Conservation (phyloP, 805 yeast species). For the Myxozyma monticola region DNA sequence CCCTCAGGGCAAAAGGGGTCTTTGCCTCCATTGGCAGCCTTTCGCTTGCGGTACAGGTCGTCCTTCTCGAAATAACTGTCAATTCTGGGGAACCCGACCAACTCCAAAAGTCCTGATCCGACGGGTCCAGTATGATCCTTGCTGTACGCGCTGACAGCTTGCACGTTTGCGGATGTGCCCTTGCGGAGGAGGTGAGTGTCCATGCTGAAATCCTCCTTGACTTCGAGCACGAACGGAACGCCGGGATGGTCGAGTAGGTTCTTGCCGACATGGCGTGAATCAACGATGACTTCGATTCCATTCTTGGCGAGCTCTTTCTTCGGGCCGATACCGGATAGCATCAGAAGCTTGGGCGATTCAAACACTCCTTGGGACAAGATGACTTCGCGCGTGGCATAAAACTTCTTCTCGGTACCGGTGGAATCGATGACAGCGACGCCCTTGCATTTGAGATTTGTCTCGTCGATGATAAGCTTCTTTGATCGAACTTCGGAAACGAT, state of each 20-base stretch:
- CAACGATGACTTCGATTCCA: slow-evolving; percentile 36
- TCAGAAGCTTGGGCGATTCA: slow-evolving; percentile 39
- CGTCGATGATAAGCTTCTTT: slow-evolving; percentile 34
- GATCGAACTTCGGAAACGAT: slow-evolving; percentile 37
- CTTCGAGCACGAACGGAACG: slow-evolving; percentile 35
- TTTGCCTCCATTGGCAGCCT: slow-evolving; percentile 36
- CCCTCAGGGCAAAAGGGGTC: slow-evolving; percentile 38
- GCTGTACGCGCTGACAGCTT: slow-evolving; percentile 28
- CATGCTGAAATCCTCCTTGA: slow-evolving; percentile 34
- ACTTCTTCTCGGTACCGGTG: slow-evolving; percentile 33
- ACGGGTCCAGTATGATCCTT: slow-evolving; percentile 32
- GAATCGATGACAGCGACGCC: slow-evolving; percentile 36
- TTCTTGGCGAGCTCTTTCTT: slow-evolving; percentile 35
- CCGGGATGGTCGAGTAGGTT: slow-evolving; percentile 41
- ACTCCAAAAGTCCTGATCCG: slow-evolving; percentile 33
- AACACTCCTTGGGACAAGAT: slow-evolving; percentile 39
- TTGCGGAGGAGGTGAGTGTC: slow-evolving; percentile 33
- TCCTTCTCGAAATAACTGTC: no score
- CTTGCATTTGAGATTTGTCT: slow-evolving; percentile 27
- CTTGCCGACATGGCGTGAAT: slow-evolving; percentile 40
- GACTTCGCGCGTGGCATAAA: slow-evolving; percentile 36
- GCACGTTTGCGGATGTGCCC: slow-evolving; percentile 29
- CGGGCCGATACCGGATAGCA: slow-evolving; percentile 41
- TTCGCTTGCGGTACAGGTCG: no score
- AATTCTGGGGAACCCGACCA: no score